Percentiles rank a stretch among this genome's conserved stretches.
phyloP scores from a whole-genome alignment of 23 red algal species.

The Cyanidium caldarium region DNA sequence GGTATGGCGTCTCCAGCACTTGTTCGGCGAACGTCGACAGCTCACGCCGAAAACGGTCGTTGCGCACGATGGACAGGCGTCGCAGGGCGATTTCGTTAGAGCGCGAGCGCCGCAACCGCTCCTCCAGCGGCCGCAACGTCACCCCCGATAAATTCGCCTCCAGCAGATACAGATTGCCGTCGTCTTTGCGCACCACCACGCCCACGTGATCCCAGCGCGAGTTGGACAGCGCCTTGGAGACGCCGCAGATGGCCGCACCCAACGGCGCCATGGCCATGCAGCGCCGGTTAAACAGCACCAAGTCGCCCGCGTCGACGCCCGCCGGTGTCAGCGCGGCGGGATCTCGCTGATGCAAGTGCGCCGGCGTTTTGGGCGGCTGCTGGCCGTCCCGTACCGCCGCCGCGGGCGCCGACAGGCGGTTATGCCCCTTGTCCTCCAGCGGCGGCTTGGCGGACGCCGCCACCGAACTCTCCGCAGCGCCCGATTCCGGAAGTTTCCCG shows the following conservation, averaged over 20 bases:
- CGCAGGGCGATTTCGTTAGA: constrained; percentile 89
- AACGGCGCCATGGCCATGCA: constrained; percentile 66
- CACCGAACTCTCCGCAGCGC: too few species aligned
- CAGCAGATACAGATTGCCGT: constrained; percentile 54
- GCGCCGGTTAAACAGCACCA: constrained; percentile 93
- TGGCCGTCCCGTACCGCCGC: not conserved
- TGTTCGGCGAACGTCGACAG: constrained; percentile 58
- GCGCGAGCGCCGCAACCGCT: constrained; percentile 59
- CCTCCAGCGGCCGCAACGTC: constrained; percentile 56
- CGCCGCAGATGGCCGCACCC: constrained; percentile 59
- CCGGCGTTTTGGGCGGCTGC: not conserved
- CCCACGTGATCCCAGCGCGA: constrained; percentile 94
- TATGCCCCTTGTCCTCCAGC: too few species aligned
- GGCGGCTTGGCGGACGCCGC: too few species aligned
- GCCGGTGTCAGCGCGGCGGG: constrained; percentile 24
- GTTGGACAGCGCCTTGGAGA: constrained; percentile 72
- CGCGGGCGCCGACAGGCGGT: too few species aligned
- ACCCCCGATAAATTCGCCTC: constrained; percentile 91
- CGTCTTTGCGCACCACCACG: constrained; percentile 44
- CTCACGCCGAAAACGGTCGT: constrained; percentile 34
- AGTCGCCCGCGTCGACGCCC: constrained; percentile 83
- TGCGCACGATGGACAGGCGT: constrained; percentile 62
- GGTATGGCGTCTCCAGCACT: constrained; percentile 74
- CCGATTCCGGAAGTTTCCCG: too few species aligned
- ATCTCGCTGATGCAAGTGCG: too few species aligned